These are phyloP conservation scores for Diaporthe ampelina DNA, from an alignment of 2,329 filamentous ascomycete species.

Conservation along the genomic window DNA sequence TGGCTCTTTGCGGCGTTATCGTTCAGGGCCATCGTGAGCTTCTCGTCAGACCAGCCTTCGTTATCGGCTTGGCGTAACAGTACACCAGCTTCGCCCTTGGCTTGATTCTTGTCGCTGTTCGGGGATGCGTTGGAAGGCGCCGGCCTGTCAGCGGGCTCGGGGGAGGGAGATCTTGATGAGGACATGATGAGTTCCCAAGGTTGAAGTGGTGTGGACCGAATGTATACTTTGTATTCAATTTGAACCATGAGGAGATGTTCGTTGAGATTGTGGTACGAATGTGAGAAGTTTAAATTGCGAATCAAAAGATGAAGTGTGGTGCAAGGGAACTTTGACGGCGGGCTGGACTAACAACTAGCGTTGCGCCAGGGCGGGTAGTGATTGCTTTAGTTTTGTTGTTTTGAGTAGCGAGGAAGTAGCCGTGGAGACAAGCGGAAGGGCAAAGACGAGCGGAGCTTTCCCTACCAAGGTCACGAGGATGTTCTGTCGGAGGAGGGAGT, in stretches of 20 bases:
- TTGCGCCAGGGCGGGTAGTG: background rate
- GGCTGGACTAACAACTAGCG: background rate
- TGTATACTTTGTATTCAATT: too few relatives aligned
- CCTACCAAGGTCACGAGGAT: too few relatives aligned
- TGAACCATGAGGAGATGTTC: background rate
- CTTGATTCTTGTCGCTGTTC: background rate
- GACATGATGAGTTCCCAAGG: background rate
- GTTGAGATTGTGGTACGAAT: background rate
- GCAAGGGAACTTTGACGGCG: background rate
- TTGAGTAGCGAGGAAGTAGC: too few relatives aligned
- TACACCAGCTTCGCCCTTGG: background rate
- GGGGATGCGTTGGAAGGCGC: background rate
- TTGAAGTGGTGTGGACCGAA: background rate
- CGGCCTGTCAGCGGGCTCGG: too few relatives aligned
- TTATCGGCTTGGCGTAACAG: background rate
- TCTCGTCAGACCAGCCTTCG: slow-evolving; percentile 27
- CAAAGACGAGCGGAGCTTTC: too few relatives aligned
- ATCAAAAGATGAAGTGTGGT: too few relatives aligned
- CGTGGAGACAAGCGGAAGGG: too few relatives aligned
- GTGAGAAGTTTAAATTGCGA: background rate
- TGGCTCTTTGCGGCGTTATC: background rate
- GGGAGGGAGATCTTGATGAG: too few relatives aligned
- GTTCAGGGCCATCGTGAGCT: slow-evolving; percentile 6
- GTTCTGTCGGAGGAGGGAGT: too few relatives aligned
- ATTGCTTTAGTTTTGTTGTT: too few relatives aligned